Evolutionary conservation across 2,329 filamentous ascomycete species (phyloP).

Genomic region (Paecilomyces fulvus): DNA sequence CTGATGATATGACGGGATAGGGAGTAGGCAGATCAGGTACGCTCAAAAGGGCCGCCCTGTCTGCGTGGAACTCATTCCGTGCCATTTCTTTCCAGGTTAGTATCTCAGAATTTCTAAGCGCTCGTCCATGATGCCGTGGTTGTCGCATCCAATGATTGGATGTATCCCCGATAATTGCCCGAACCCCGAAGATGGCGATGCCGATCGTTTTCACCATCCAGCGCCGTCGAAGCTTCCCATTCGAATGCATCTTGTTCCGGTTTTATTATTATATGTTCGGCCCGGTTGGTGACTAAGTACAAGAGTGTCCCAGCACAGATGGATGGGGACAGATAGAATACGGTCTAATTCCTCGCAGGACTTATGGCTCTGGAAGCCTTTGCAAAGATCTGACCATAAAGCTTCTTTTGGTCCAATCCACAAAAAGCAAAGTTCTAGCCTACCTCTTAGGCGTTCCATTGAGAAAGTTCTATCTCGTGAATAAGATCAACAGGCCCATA

Average conservation of each 20-base stretch:
- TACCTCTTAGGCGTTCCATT: too few relatives aligned
- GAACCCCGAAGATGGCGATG: neutral
- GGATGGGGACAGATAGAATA: neutral
- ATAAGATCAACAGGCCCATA: too few relatives aligned
- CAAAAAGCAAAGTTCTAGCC: too few relatives aligned
- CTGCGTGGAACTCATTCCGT: neutral
- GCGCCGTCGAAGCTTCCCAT: neutral
- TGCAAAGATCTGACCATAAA: too few relatives aligned
- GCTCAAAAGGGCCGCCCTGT: neutral
- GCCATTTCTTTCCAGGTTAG: neutral
- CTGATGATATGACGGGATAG: neutral
- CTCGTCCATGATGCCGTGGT: neutral
- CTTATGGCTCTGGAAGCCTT: too few relatives aligned
- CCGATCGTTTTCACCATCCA: neutral
- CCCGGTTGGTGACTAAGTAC: neutral
- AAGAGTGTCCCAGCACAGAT: neutral
- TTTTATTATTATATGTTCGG: neutral
- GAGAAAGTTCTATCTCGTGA: too few relatives aligned
- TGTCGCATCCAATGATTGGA: neutral
- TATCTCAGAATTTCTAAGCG: neutral
- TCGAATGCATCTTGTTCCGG: neutral
- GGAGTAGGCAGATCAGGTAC: neutral
- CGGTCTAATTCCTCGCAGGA: too few relatives aligned
- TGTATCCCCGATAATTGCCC: neutral
- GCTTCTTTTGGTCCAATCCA: too few relatives aligned